Evolutionary conservation across 169 alveolate species (phyloP).

Genomic region (Neospora caninum): DNA sequence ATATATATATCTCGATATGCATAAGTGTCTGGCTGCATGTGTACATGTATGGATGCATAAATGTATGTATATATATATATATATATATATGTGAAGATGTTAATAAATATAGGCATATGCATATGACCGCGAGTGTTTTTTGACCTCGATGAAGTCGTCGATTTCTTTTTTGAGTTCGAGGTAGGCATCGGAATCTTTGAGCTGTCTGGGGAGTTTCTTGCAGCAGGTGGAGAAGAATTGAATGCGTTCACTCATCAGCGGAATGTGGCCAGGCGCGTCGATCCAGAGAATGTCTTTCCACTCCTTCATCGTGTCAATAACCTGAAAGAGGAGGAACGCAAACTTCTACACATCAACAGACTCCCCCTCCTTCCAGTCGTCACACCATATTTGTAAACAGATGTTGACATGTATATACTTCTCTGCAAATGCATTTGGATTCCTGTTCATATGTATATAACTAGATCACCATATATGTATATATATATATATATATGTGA

Average conservation of each 20-base stretch:
- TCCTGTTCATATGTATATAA: no score
- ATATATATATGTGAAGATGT: not conserved
- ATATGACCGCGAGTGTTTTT: no score
- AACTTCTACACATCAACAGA: not conserved
- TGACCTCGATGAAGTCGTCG: constrained; percentile 86
- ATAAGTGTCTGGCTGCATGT: no score
- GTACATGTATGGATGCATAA: no score
- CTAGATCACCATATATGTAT: not conserved
- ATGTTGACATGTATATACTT: no score
- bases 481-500: not conserved
- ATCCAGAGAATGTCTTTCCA: constrained; percentile 93
- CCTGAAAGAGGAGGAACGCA: constrained; percentile 69
- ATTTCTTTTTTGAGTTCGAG: constrained; percentile 92
- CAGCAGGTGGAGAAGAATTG: constrained; percentile 86
- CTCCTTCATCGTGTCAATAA: constrained; percentile 89
- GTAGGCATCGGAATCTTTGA: constrained; percentile 94
- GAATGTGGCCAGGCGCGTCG: constrained; percentile 89
- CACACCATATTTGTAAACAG: no score
- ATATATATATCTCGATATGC: not conserved
- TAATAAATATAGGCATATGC: no score
- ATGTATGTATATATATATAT: constrained; percentile 8
- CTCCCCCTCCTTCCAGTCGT: no score
- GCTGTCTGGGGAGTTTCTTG: constrained; percentile 92
- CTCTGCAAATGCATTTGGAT: no score
- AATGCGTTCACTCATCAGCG: constrained; percentile 83